A percentile compares a stretch with the other conserved stretches of the same genome.
Evolutionary conservation across 2,329 filamentous ascomycete genomes (phyloP).

Genomic region (Xylaria hypoxylon): DNA sequence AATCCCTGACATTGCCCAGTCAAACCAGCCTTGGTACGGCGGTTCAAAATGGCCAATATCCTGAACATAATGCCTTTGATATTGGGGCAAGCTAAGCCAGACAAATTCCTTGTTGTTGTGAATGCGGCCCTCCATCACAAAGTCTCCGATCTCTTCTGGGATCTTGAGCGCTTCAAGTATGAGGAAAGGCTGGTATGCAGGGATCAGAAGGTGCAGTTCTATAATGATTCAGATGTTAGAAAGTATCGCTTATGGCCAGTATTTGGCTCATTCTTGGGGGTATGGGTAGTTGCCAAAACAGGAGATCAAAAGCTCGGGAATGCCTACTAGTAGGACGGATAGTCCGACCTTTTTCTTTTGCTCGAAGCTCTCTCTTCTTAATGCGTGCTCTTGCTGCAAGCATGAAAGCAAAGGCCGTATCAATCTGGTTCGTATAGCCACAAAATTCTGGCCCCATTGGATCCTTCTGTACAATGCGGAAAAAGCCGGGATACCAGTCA

Average conservation of each 20-base stretch:
- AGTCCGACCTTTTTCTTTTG: constrained; percentile 42
- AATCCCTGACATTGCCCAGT: constrained; percentile 42
- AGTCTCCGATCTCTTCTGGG: constrained; percentile 54
- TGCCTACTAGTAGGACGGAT: constrained; percentile 40
- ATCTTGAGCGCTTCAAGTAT: constrained; percentile 53
- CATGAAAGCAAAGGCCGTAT: constrained; percentile 57
- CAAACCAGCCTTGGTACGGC: constrained; percentile 46
- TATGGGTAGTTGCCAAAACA: neutral
- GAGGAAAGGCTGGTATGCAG: constrained; percentile 55
- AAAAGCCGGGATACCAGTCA: constrained; percentile 57
- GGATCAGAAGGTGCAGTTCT: constrained; percentile 54
- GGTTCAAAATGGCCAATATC: constrained; percentile 53
- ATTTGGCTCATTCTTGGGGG: neutral
- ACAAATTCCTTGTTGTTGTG: constrained; percentile 55
- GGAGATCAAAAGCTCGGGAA: neutral
- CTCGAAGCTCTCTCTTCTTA: constrained; percentile 44
- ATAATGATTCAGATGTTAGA: neutral
- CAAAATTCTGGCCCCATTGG: constrained; percentile 53
- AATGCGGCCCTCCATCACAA: constrained; percentile 55
- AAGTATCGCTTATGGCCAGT: neutral
- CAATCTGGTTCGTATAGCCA: constrained; percentile 56
- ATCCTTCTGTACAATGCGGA: constrained; percentile 52
- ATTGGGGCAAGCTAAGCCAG: constrained; percentile 54
- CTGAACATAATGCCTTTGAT: constrained; percentile 49
- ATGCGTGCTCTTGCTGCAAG: constrained; percentile 47